Evolutionary conservation across 2,329 filamentous ascomycete species (phyloP).

Genomic region (Trichoderma guizhouense): DNA sequence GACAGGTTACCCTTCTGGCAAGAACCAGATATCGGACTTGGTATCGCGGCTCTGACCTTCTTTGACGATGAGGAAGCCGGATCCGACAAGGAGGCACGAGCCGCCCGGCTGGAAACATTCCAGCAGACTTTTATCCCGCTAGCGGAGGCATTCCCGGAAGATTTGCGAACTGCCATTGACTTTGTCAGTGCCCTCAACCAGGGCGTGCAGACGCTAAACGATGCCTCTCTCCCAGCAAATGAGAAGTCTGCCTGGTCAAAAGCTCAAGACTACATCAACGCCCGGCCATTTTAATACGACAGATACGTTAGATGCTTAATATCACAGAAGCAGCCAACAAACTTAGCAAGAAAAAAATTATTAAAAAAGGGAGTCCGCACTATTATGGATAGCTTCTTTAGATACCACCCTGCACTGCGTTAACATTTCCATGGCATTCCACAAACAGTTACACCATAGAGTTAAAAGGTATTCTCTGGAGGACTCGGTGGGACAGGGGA

Average conservation of each 20-base stretch:
- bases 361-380: background rate
- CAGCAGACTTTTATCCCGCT: slow-evolving; percentile 53
- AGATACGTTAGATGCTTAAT: background rate
- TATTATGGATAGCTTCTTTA: slow-evolving; percentile 17
- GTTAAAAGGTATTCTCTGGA: slow-evolving; percentile 1
- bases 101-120: slow-evolving; percentile 48
- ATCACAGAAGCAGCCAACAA: background rate
- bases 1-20: slow-evolving; percentile 62
- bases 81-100: slow-evolving; percentile 49
- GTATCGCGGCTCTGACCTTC: slow-evolving; percentile 76
- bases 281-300: slow-evolving; percentile 36
- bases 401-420: slow-evolving; percentile 17
- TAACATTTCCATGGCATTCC: slow-evolving; percentile 6
- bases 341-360: background rate
- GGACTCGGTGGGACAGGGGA: background rate
- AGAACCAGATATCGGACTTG: slow-evolving; percentile 71
- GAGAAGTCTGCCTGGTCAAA: slow-evolving; percentile 54
- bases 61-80: slow-evolving; percentile 66
- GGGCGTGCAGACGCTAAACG: slow-evolving; percentile 53
- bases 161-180: slow-evolving; percentile 54
- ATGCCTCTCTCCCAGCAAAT: slow-evolving; percentile 43
- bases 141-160: slow-evolving; percentile 56
- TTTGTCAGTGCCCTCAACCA: slow-evolving; percentile 58
- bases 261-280: slow-evolving; percentile 52
- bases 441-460: slow-evolving; percentile 14